Percentiles rank a stretch among this genome's conserved stretches.
These are phyloP conservation scores for Cadophora malorum DNA, from an alignment of 2,329 filamentous ascomycete genomes.

Conservation along the genomic window DNA sequence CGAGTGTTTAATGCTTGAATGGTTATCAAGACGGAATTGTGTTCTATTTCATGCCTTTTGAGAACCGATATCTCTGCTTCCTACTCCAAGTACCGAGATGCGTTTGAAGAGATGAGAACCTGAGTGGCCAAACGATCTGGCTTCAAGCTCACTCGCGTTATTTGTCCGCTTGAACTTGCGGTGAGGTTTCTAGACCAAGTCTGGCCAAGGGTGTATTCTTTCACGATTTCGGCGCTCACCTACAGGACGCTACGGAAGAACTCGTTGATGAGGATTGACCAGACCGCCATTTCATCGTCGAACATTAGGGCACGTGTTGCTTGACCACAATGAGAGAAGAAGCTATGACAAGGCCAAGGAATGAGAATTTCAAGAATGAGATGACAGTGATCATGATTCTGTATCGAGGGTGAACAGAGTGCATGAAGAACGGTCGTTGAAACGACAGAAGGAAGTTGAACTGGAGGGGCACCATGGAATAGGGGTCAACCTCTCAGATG, in stretches of 20 bases:
- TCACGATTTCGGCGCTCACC: neutral
- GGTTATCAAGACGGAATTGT: constrained; percentile 6
- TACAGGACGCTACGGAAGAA: constrained; percentile 20
- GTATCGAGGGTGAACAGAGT: neutral
- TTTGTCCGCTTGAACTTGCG: constrained; percentile 21
- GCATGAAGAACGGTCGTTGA: neutral
- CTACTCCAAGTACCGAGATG: neutral
- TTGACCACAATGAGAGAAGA: neutral
- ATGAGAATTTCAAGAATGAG: neutral
- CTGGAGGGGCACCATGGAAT: neutral
- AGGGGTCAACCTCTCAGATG: neutral
- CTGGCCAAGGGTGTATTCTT: constrained; percentile 1
- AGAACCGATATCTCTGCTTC: neutral
- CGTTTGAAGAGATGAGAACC: neutral
- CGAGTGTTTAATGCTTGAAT: constrained; percentile 2
- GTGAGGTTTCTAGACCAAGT: constrained; percentile 21
- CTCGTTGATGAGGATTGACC: constrained; percentile 23
- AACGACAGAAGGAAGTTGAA: neutral
- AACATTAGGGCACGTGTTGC: neutral
- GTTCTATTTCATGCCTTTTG: constrained; percentile 4
- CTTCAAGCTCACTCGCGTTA: neutral
- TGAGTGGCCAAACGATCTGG: neutral
- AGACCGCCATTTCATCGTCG: constrained; percentile 29
- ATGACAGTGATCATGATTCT: neutral
- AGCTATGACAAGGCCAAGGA: neutral